Conservation (phyloP, 1,284 basidiomycete species). For the Rugosomyces carneus region DNA sequence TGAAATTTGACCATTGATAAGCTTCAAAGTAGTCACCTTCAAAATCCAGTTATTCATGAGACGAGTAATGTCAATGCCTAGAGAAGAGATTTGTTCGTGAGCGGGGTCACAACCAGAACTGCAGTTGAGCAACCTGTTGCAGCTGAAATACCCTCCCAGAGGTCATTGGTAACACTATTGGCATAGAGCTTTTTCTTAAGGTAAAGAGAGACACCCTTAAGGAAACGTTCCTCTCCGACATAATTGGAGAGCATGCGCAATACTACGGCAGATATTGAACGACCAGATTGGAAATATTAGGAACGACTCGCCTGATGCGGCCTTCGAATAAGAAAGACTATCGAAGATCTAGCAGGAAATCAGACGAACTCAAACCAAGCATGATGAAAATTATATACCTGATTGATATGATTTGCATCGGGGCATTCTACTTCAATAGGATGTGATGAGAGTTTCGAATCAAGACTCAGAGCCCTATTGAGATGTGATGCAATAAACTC, state of each 20-base stretch:
- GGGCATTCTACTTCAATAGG: conserved; percentile 93
- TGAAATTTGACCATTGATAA: not conserved
- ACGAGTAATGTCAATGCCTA: conserved; percentile 68
- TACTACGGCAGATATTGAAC: conserved; percentile 37
- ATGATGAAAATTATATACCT: conserved; percentile 33
- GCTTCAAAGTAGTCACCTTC: conserved; percentile 44
- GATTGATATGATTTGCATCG: conserved; percentile 82
- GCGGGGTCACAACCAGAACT: not conserved
- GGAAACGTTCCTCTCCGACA: conserved; percentile 86
- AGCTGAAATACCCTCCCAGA: conserved; percentile 85
- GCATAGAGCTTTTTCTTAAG: conserved; percentile 78
- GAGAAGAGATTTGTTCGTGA: not conserved
- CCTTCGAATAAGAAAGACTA: conserved; percentile 81
- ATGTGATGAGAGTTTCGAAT: conserved; percentile 89
- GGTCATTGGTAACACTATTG: conserved; percentile 82
- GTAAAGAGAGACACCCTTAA: conserved; percentile 87
- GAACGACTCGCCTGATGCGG: conserved; percentile 56
- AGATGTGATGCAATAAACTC: conserved; percentile 63
- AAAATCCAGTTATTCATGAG: conserved; percentile 94
- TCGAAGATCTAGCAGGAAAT: conserved; percentile 67
- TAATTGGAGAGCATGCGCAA: conserved; percentile 89
- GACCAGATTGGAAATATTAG: not conserved
- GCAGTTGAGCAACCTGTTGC: conserved; percentile 46
- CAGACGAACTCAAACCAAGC: not conserved
- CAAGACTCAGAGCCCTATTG: conserved; percentile 69